phyloP scores from a whole-genome alignment of 148 eudicot species.

The Nepenthes gracilis region DNA sequence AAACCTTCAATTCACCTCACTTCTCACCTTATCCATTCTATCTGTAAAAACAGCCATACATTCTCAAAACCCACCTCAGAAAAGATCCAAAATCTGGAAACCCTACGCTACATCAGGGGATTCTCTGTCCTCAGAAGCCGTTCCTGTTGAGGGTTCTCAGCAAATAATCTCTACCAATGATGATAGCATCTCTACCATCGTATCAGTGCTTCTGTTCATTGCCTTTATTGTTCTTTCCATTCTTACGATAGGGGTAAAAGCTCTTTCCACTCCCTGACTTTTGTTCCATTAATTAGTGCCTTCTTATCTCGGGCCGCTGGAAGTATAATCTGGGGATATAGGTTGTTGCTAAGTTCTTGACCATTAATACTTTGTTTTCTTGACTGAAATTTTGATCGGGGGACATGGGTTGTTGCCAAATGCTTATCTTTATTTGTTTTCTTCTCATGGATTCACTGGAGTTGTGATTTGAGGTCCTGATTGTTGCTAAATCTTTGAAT shows the following conservation, averaged over 20 bases:
- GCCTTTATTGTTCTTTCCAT: slow-evolving; percentile 55
- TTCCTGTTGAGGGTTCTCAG: slow-evolving; percentile 24
- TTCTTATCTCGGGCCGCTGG: background rate
- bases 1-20: slow-evolving; percentile 15
- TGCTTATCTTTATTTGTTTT: background rate
- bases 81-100: slow-evolving; percentile 10
- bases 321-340: slow-evolving; percentile 2
- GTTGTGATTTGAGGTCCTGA: background rate
- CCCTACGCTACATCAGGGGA: slow-evolving; percentile 16
- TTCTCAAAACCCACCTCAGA: slow-evolving; percentile 5
- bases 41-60: slow-evolving; percentile 5
- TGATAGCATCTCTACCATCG: slow-evolving; percentile 24
- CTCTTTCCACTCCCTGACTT: background rate
- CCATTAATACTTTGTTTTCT: background rate
- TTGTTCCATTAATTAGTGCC: background rate
- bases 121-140: slow-evolving; percentile 24
- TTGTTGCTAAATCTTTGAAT: too few species aligned
- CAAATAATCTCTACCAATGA: slow-evolving; percentile 24
- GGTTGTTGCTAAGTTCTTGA: slow-evolving; percentile 1
- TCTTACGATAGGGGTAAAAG: slow-evolving; percentile 61
- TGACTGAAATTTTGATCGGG: background rate
- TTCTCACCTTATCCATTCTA: slow-evolving; percentile 10
- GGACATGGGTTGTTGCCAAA: slow-evolving; percentile 1
- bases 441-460: slow-evolving; percentile 1
- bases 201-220: slow-evolving; percentile 38